Base-by-base conservation (phyloP, 1,284 basidiomycete species). In the Chondrostereum purpureum region DNA sequence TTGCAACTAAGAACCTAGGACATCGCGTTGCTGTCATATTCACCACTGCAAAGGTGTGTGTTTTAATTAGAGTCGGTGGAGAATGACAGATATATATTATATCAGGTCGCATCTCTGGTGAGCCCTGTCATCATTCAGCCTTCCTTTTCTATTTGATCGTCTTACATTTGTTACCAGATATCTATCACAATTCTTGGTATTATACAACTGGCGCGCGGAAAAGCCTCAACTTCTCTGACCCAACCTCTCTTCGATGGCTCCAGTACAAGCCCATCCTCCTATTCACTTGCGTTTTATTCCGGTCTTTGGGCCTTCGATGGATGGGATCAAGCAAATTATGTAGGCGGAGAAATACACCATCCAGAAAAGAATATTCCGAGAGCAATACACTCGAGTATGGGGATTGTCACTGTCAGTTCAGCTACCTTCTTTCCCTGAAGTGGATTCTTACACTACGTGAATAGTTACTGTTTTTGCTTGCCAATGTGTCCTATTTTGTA, bases 261-360 rank as follows among this genome's bases (percentile, higher is more conserved):
- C 3, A 88, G 86, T 44, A 76, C 61, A 5, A 87, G 86, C 48
- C 87, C 90, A 1, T 86, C 90, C 2, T 72, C 82, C 2, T 99
- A 93, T 64, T 92, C 95, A 3, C 72, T 99, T 10, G 96, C 95
- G 0, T 67, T 98, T 3, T 99, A 98, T 65, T 95, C 91, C 10
- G 92, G 92, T 0, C 66, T 99, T 1, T 99, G 93, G 92, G 92
- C 92, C 1, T 92, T 91, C 56, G 92, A 94, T 60, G 92, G 94
- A 0, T 97, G 92, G 90, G 91, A 93, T 58, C 85, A 88, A 63
- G 80, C 78, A 13, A 85, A 92, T 61, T 97, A 88, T 54, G 89
- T 98, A 3, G 91, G 89, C 4, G 94, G 93, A 19, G 94, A 97
- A 62, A 91, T 98, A 73, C 74, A 78, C 45, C 78, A 87, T 48